Evolutionary conservation across 179 eudicot species (phyloP), one percentile per base, ranked within the genome.

Genomic region (Sideroxylon spinosum): DNA sequence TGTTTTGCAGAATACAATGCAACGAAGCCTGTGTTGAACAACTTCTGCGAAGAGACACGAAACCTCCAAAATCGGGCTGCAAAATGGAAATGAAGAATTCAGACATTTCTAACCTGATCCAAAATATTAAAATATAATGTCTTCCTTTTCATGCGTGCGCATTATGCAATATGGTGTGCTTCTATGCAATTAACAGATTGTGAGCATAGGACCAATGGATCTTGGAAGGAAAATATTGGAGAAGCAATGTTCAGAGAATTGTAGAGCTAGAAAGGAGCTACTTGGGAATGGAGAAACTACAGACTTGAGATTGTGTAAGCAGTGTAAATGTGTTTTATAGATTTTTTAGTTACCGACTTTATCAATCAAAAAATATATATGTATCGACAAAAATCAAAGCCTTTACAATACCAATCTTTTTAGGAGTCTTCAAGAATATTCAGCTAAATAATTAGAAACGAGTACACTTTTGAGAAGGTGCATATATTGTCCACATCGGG

Each of bases 1-100:
- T 77, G 98, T 88, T 89, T 93, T 95, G 91, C 99, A 95, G 78
- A 95, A 95, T 76, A 96, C 91, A 86, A 95, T 95, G 81, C 90
- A 86, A 73, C 99, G 98, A 62, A 95, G 89, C 67, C 98, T 98
- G 85, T 95, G 98, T 86, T 95, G 98, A 82, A 95, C 86, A 82
- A 93, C 85, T 86, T 95, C 99, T 28, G 98, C 98, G 82, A 95
- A 88, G 26, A 95, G 88, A 57, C 79, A 77, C 37, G 99, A 88
- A 79, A 89, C 80, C 87, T 93, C 98, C 85, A 92, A 63, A 69
- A 94, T 89, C 23, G 99, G 90, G 88, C 99, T 95, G 97, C 92
- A 91, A 84, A 81, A 76, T 22, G 29, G 78, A 78, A 84, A 16
- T 55, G 14, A 49, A 77, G 37, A 28, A 29, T 66, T 81, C n/a